These are phyloP conservation scores for Aspergillus carlsbadensis DNA, from an alignment of 495 filamentous ascomycete genomes.

Conservation along the genomic window DNA sequence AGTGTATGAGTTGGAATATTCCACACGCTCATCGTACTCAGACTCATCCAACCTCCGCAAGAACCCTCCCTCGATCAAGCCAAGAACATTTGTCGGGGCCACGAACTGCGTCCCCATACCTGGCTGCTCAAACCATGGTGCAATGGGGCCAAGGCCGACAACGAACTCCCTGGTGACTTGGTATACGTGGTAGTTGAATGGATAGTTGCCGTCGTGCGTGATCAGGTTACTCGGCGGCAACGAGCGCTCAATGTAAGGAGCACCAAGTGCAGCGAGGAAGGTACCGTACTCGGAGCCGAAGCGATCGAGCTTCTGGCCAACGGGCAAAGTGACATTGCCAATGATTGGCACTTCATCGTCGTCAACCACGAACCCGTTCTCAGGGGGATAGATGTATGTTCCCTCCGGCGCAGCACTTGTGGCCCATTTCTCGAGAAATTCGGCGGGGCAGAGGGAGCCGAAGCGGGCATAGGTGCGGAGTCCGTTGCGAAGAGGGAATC, in stretches of 20 bases:
- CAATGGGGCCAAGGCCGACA: slow-evolving; percentile 49
- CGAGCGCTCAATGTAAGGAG: slow-evolving; percentile 52
- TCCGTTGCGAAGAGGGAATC: slow-evolving; percentile 36
- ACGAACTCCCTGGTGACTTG: slow-evolving; percentile 42
- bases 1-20: slow-evolving; percentile 14
- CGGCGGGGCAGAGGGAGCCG: slow-evolving; percentile 45
- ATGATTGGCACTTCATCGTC: slow-evolving; percentile 33
- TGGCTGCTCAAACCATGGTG: slow-evolving; percentile 58
- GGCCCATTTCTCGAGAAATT: slow-evolving; percentile 50
- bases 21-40: slow-evolving; percentile 13
- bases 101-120: slow-evolving; percentile 54
- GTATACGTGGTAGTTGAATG: slow-evolving; percentile 58
- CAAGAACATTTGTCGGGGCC: slow-evolving; percentile 18
- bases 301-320: slow-evolving; percentile 51
- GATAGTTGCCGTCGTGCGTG: slow-evolving; percentile 36
- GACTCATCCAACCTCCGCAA: slow-evolving; percentile 15
- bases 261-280: slow-evolving; percentile 46
- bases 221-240: slow-evolving; percentile 53
- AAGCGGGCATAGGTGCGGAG: slow-evolving; percentile 46
- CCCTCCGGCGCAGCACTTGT: slow-evolving; percentile 25
- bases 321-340: slow-evolving; percentile 44
- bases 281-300: slow-evolving; percentile 50
- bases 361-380: slow-evolving; percentile 43
- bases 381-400: slow-evolving; percentile 41
- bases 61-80: slow-evolving; percentile 25